phyloP scores from a whole-genome alignment of 2,329 filamentous ascomycete species.

The Phaeosphaeriaceae sp. region DNA sequence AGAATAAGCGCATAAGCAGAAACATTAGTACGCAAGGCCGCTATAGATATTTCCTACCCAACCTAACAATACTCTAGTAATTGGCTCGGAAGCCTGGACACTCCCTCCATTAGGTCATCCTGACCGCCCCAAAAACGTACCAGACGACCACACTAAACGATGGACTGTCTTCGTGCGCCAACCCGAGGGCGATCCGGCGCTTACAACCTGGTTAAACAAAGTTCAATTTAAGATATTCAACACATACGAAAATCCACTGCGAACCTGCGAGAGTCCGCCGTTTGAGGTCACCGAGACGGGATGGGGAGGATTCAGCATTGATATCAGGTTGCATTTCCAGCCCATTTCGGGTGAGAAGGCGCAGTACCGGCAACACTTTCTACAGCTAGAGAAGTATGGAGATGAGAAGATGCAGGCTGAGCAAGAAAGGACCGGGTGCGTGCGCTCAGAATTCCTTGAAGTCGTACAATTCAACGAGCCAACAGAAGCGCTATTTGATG shows the following conservation, averaged over 20 bases:
- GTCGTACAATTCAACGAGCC: slow-evolving; percentile 98
- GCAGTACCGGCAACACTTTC: slow-evolving; percentile 90
- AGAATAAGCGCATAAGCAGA: slow-evolving; percentile 51
- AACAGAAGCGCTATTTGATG: slow-evolving; percentile 87
- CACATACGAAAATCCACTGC: slow-evolving; percentile 88
- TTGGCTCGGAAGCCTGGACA: slow-evolving; percentile 57
- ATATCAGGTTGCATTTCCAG: slow-evolving; percentile 92
- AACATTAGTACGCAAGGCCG: slow-evolving; percentile 42
- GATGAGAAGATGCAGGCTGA: slow-evolving; percentile 69
- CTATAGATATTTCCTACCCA: background rate
- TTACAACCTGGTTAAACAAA: slow-evolving; percentile 94
- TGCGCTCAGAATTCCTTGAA: slow-evolving; percentile 84
- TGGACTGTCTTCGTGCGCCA: slow-evolving; percentile 96
- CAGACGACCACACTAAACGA: slow-evolving; percentile 92
- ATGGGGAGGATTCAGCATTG: slow-evolving; percentile 98
- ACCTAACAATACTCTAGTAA: slow-evolving; percentile 43
- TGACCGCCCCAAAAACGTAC: slow-evolving; percentile 68
- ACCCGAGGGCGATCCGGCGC: slow-evolving; percentile 80
- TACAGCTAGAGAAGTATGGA: slow-evolving; percentile 90
- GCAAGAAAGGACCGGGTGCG: slow-evolving; percentile 59
- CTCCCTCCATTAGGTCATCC: slow-evolving; percentile 75
- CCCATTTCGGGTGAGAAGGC: slow-evolving; percentile 90
- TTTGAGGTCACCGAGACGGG: slow-evolving; percentile 92
- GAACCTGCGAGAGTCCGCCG: slow-evolving; percentile 74
- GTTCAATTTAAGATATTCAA: slow-evolving; percentile 99